A percentile compares a stretch with the other conserved stretches of the same genome.
Conservation (phyloP, 169 alveolate genomes). For the Eimeria zaria region DNA sequence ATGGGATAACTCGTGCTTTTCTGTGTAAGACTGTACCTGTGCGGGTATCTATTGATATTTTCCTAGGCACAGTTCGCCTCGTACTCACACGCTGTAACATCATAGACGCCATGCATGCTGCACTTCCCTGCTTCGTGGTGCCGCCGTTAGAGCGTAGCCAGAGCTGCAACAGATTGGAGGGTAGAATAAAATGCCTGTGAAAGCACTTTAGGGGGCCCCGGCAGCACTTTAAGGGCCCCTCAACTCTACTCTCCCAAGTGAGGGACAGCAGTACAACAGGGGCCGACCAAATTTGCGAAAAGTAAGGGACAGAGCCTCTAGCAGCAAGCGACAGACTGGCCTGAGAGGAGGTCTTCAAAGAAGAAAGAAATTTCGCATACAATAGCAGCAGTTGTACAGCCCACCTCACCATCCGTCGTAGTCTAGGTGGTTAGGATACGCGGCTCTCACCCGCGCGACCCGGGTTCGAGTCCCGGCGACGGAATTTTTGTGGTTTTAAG, state of each 20-base stretch:
- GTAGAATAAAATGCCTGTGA: not conserved
- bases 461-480: conserved; percentile 87
- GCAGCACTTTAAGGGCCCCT: not conserved
- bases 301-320: too few species aligned
- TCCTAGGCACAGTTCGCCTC: not conserved
- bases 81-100: not conserved
- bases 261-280: too few species aligned
- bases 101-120: not conserved
- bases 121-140: not conserved
- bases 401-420: conserved; percentile 63
- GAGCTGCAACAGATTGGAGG: not conserved
- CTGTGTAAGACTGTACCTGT: not conserved
- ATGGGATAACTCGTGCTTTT: too few species aligned
- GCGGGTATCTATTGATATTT: not conserved
- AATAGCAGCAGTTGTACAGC: too few species aligned
- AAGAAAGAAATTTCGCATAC: too few species aligned
- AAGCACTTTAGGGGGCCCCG: not conserved
- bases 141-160: not conserved
- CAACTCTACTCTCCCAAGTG: too few species aligned
- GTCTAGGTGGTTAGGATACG: conserved; percentile 82
- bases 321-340: too few species aligned
- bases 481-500: not conserved
- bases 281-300: too few species aligned
- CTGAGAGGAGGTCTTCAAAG: too few species aligned
- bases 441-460: conserved; percentile 87